Percentiles rank a stretch among this genome's conserved stretches.
Conservation (phyloP, 1,284 basidiomycete species). For the Austroboletus olivaceoglutinosus region DNA sequence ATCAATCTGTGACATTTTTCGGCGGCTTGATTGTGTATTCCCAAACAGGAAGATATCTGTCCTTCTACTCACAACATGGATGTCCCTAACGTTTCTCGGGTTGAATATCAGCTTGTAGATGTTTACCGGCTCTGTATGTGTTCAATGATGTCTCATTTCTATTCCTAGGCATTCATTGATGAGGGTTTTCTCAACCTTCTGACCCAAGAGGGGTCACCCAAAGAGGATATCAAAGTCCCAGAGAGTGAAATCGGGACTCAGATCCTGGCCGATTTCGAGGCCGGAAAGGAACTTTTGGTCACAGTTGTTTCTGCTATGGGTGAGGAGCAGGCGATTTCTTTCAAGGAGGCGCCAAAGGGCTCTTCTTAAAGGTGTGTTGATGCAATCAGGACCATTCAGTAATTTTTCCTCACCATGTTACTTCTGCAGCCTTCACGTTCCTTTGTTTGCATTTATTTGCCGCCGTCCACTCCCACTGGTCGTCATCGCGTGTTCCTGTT, state of each 20-base stretch:
- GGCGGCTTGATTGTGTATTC: neutral
- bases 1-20: neutral
- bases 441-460: conserved; percentile 21
- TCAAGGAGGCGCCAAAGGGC: conserved; percentile 78
- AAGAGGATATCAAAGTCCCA: conserved; percentile 96
- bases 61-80: conserved; percentile 99
- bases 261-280: conserved; percentile 77
- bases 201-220: conserved; percentile 77
- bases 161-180: conserved; percentile 72
- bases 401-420: neutral
- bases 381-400: neutral
- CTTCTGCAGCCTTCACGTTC: neutral
- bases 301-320: conserved; percentile 92
- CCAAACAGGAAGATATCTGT: conserved; percentile 88
- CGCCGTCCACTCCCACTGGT: conserved; percentile 1
- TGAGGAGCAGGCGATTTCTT: conserved; percentile 88
- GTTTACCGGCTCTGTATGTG: neutral
- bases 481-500: conserved; percentile 10
- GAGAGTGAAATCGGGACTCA: conserved; percentile 81
- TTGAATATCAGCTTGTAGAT: conserved; percentile 87
- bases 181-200: conserved; percentile 96
- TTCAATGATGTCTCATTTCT: conserved; percentile 4
- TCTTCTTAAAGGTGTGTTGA: conserved; percentile 32
- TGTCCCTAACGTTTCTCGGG: conserved; percentile 91
- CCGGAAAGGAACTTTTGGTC: conserved; percentile 85